Evolutionary conservation across 441 rosid species (phyloP), one percentile per base, ranked within the genome.

Genomic region (Populus hybrid): DNA sequence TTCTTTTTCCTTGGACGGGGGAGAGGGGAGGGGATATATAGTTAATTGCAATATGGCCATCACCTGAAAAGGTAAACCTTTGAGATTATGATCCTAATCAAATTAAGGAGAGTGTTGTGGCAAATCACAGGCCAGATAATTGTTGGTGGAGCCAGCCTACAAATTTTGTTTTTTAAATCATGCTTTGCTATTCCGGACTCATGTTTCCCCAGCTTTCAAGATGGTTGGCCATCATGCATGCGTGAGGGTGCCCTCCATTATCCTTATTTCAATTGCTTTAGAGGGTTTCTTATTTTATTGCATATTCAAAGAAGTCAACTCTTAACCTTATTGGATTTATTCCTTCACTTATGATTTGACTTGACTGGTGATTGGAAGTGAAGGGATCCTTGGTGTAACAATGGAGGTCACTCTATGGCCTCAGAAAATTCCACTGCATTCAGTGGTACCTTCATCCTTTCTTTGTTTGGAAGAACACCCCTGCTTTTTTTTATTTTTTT

Each of bases 321-420:
- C 61, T 59, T 28, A 54, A 57, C 24, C 63, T 76, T 50, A 57
- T 73, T 74, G 73, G 68, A 20, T 75, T 67, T 74, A 40, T 65
- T 68, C n/a, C 76, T 36, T 23, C 64, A 95, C 97, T 82, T 93
- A 95, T 83, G 99, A 95, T 78, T 85, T 93, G 89, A 93, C 99
- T 61, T 93, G 97, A 76, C 83, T 92, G 82, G 83, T 95, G 28
- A 90, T 93, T 86, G 99, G 99, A 80, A 95, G 98, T 85, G 99
- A 93, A 85, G 99, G 99, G 77, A 95, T 98, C 26, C 83, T 95
- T 79, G 99, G 99, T 63, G 87, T 95, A 26, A 85, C 92, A 79
- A 91, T 96, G 54, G 99, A 95, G 82, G 92, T 92, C 81, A 95
- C 99, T 73, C 85, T 93, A 75, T 86, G 91, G 70, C 99, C 93